Evolutionary conservation across 192 early-diverging fungal species (phyloP).

Genomic region (Umbelopsis sp.): DNA sequence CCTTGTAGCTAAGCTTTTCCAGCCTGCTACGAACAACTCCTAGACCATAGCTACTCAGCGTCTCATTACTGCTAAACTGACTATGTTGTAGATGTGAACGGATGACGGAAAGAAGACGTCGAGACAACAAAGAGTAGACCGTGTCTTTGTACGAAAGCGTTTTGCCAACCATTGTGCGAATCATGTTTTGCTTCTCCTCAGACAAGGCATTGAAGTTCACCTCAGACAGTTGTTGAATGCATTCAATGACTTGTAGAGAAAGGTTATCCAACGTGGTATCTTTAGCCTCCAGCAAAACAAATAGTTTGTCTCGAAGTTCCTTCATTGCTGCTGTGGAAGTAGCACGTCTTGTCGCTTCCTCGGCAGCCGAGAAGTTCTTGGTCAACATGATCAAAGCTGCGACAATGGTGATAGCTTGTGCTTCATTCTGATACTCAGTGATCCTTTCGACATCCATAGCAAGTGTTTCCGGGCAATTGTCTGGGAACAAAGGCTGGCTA

Average conservation of each 20-base stretch:
- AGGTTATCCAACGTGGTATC: constrained; percentile 37
- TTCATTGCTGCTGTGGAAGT: neutral
- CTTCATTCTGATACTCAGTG: constrained; percentile 69
- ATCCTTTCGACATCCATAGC: constrained; percentile 68
- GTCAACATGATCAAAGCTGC: constrained; percentile 72
- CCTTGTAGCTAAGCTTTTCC: constrained; percentile 30
- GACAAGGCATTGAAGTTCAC: constrained; percentile 6
- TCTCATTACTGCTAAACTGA: constrained; percentile 35
- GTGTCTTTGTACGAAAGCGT: constrained; percentile 46
- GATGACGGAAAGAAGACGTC: constrained; percentile 37
- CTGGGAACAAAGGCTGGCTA: neutral
- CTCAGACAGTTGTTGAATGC: constrained; percentile 5
- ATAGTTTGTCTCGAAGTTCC: constrained; percentile 27
- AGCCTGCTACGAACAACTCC: constrained; percentile 29
- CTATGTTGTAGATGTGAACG: constrained; percentile 33
- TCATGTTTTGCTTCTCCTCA: constrained; percentile 21
- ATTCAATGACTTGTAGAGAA: constrained; percentile 32
- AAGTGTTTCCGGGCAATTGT: constrained; percentile 70
- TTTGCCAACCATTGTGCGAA: constrained; percentile 51
- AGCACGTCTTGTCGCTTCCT: neutral
- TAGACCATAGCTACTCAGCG: constrained; percentile 39
- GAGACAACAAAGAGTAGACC: constrained; percentile 42
- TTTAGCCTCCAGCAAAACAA: constrained; percentile 29
- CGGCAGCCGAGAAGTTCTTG: constrained; percentile 54
- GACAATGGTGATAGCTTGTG: constrained; percentile 66